Evolutionary conservation across 2,329 filamentous ascomycete species (phyloP).

Genomic region (Xenoacremonium recifei): DNA sequence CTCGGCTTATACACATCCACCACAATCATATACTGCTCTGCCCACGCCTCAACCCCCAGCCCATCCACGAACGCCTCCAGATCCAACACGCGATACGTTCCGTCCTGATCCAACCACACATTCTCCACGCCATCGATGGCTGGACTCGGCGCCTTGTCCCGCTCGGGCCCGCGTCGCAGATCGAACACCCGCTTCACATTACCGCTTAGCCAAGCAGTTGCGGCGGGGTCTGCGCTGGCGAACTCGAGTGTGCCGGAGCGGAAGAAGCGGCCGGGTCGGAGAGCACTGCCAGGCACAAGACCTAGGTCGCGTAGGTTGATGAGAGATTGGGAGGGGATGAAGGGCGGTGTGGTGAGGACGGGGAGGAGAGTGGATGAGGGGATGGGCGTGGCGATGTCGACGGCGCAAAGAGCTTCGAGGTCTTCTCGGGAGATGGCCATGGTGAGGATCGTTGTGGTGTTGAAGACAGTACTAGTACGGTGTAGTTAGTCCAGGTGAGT

Average conservation of each 20-base stretch:
- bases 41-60: constrained; percentile 43
- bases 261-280: constrained; percentile 43
- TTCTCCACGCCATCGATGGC: constrained; percentile 42
- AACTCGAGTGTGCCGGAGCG: constrained; percentile 45
- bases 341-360: constrained; percentile 42
- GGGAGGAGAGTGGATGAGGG: constrained; percentile 33
- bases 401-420: constrained; percentile 38
- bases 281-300: constrained; percentile 37
- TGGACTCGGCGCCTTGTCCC: constrained; percentile 41
- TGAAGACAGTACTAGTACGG: background rate
- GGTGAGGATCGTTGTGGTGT: background rate
- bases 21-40: constrained; percentile 47
- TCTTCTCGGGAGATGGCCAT: constrained; percentile 25
- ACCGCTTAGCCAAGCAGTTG: constrained; percentile 33
- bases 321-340: constrained; percentile 44
- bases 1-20: constrained; percentile 40
- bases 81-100: constrained; percentile 34
- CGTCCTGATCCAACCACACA: constrained; percentile 39
- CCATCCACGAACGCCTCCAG: constrained; percentile 44
- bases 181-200: constrained; percentile 49
- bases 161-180: constrained; percentile 46
- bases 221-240: constrained; percentile 26
- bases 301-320: constrained; percentile 54
- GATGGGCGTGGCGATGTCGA: constrained; percentile 40
- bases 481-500: too few relatives aligned